Base-by-base conservation (phyloP, 495 filamentous ascomycete species). In the Aspergillus sclerotiicarbonarius region DNA sequence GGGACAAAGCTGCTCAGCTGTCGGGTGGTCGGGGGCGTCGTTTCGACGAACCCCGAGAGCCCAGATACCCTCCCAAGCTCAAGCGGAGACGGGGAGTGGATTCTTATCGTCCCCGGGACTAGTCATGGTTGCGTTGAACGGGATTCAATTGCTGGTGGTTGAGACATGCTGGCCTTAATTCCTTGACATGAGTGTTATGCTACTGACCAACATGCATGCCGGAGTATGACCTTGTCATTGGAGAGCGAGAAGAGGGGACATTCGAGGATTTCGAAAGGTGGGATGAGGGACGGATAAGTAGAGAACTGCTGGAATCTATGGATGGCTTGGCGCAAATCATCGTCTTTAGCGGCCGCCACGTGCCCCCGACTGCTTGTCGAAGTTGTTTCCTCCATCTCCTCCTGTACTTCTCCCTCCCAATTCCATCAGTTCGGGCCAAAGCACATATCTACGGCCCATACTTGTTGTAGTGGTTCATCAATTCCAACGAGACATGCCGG, bases 1-100 rank as follows among this genome's bases (percentile, higher is more conserved):
- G 58, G 41, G 65, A 63, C 15, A 72, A 73, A 51, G 74, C 71
- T 6, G 65, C 71, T 12, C 55, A 72, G 43, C 68, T 78, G 21
- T 65, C 67, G 12, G 76, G 76, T n/a, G 76, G 77, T 18, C 71
- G 73, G 12, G 49, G 21, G 51, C 41, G 37, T 18, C 45, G 29
- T 16, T 1, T 51, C 49, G 55, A 53, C 21, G 35, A 44, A 30
- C 29, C 47, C 13, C 7, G 4, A 21, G 54, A 54, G 16, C 47
- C 16, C 9, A 60, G 47, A 51, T 44, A 41, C 4, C 16, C 18
- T 16, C 51, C 13, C 10, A 56, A 35, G 52, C 49, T 33, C 32
- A 20, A 15, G 16, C 53, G 51, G 2, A 62, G 48, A 41, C 57
- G 50, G 13, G 25, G 37, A 9, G 21, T 61, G 10, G 58, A 62